Conservation (phyloP, 2,329 filamentous ascomycete genomes). For the Harringtonia aguacate region DNA sequence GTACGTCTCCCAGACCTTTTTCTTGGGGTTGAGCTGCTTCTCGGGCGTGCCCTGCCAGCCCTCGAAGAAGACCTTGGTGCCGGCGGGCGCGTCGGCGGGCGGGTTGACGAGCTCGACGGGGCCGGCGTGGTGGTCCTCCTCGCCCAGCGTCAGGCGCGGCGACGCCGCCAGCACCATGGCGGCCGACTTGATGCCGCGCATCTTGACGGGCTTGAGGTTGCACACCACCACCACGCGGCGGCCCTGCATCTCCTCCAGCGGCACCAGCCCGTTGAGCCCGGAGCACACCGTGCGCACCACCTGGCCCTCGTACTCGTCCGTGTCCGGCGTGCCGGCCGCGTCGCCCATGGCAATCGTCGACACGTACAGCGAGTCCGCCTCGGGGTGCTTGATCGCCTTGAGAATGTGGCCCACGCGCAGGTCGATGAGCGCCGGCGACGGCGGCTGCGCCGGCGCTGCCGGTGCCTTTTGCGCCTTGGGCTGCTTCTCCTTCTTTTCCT, state of each 20-base stretch:
- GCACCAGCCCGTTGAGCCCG: constrained; percentile 84
- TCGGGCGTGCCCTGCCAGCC: constrained; percentile 92
- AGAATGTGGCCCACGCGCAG: constrained; percentile 95
- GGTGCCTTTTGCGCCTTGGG: constrained; percentile 62
- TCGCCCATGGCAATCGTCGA: constrained; percentile 94
- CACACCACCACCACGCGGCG: constrained; percentile 92
- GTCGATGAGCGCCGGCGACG: constrained; percentile 81
- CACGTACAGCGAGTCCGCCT: constrained; percentile 91
- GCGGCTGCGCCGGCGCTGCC: constrained; percentile 62
- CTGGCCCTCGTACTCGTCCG: constrained; percentile 82
- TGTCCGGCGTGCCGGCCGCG: constrained; percentile 74
- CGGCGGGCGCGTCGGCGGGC: constrained; percentile 66
- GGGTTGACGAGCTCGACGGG: constrained; percentile 88
- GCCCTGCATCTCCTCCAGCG: constrained; percentile 91
- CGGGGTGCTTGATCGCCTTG: constrained; percentile 89
- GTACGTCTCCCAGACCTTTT: constrained; percentile 97
- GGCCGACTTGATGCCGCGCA: constrained; percentile 71
- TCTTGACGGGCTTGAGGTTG: constrained; percentile 98
- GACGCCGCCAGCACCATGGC: constrained; percentile 95
- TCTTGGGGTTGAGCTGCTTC: constrained; percentile 93
- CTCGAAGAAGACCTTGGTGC: constrained; percentile 85
- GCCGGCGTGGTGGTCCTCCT: constrained; percentile 73
- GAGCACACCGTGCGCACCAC: constrained; percentile 93
- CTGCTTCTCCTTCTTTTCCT: constrained; percentile 85
- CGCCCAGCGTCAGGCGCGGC: constrained; percentile 70